Evolutionary conservation across 2,329 filamentous ascomycete genomes (phyloP).

Genomic region (Alternaria sp.): DNA sequence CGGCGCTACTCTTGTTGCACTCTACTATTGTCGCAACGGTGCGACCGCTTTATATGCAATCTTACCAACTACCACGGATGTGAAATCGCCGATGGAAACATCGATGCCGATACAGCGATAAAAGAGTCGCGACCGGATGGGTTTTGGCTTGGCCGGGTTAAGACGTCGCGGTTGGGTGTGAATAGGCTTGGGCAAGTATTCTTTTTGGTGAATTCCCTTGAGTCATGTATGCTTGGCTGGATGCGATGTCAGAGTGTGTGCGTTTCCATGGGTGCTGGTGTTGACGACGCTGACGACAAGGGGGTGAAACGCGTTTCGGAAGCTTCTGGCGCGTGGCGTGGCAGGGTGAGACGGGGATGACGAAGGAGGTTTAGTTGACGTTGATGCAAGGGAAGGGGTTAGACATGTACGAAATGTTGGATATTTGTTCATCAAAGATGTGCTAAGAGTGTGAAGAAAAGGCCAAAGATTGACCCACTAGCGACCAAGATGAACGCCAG

Average conservation of each 20-base stretch:
- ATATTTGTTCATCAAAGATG: neutral
- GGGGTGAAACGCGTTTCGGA: slow-evolving; percentile 9
- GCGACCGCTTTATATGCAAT: slow-evolving; percentile 11
- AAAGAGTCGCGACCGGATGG: neutral
- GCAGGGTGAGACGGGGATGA: slow-evolving; percentile 10
- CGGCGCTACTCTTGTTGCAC: slow-evolving; percentile 24
- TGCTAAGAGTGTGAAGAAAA: neutral
- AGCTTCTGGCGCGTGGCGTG: slow-evolving; percentile 9
- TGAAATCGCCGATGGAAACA: neutral
- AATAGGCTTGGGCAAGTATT: neutral
- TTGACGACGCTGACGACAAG: neutral
- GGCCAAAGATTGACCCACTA: neutral
- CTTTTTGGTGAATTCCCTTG: neutral
- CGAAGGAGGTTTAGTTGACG: neutral
- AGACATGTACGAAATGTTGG: neutral
- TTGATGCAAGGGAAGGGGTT: neutral
- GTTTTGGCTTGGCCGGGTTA: slow-evolving; percentile 11
- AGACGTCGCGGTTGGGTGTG: slow-evolving; percentile 7
- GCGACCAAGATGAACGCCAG: slow-evolving; percentile 9
- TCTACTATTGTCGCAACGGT: neutral
- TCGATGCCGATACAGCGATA: neutral
- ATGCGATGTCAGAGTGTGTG: neutral
- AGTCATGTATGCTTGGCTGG: neutral
- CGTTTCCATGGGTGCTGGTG: slow-evolving; percentile 7
- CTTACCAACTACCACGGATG: neutral